Evolutionary conservation across 495 filamentous ascomycete genomes (phyloP), one percentile per base, ranked within the genome.

Genomic region (Tuber brumale): DNA sequence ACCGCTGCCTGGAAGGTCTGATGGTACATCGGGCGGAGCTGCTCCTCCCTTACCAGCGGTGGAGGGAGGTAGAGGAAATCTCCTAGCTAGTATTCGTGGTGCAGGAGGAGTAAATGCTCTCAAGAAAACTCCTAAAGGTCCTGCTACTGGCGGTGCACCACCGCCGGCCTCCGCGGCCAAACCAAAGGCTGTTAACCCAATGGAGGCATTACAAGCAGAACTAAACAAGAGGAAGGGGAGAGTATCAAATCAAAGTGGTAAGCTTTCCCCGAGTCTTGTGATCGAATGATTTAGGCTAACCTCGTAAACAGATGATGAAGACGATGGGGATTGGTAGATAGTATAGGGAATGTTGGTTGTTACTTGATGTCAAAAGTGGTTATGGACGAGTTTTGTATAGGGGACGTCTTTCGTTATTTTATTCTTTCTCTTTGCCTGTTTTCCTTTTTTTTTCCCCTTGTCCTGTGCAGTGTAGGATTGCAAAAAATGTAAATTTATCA

Each of bases 21-120:
- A 88, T 69, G 88, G 88, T 76, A 84, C 85, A 23, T 88, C 88
- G 2, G 89, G 87, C n/a, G 87, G 87, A 23, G 88, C 89, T 19
- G 87, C 89, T 42, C 84, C 89, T 10, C 46, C 76, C 6, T 39
- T 70, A 23, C 78, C 78, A 9, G 16, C 72, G 4, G 80, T 86
- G 39, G 80, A 90, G 27, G 89, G 91, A 1, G 82, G 85, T 69
- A 70, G 86, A 42, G 85, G 89, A 72, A 90, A 92, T 77, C 84
- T 99, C 72, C 84, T 99, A 75, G 93, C 93, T 35, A 88, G 92
- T 77, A 99, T 99, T 81, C 89, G 93, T 74, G 89, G 88, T 12
- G 91, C 91, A 39, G 93, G 93, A 78, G 92, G 93, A 45, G 87
- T 90, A 70, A 89, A 87, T 3, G 86, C 89, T 31, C 85, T 99